phyloP scores from a whole-genome alignment of 1,139 yeast species.

The Saccharomycopsis hybrid region DNA sequence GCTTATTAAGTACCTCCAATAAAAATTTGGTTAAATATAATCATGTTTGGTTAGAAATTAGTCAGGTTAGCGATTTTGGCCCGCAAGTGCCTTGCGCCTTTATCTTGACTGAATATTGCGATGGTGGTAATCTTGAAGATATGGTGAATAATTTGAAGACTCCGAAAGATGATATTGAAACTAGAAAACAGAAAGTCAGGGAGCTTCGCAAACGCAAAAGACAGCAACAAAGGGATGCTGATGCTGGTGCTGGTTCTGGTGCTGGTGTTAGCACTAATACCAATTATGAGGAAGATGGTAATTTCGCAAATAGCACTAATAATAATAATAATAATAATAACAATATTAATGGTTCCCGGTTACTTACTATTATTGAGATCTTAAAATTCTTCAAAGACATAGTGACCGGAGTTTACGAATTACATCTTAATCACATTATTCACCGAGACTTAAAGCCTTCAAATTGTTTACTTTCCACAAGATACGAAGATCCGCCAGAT shows the following conservation, averaged over 20 bases:
- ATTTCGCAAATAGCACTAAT: too few species aligned
- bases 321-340: not conserved
- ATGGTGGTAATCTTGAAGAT: slow-evolving; percentile 80
- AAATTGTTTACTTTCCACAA: slow-evolving; percentile 58
- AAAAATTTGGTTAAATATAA: slow-evolving; percentile 74
- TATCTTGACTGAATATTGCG: slow-evolving; percentile 79
- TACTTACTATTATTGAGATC: slow-evolving; percentile 38
- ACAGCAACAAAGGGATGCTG: too few species aligned
- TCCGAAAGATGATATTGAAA: slow-evolving; percentile 23
- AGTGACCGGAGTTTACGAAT: slow-evolving; percentile 59
- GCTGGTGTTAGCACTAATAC: not conserved
- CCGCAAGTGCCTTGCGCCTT: slow-evolving; percentile 75
- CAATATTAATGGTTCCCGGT: not conserved
- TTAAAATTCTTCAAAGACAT: slow-evolving; percentile 62
- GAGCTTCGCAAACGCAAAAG: slow-evolving; percentile 3
- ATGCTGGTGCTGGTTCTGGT: too few species aligned
- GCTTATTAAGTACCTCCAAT: slow-evolving; percentile 39
- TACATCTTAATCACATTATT: slow-evolving; percentile 68
- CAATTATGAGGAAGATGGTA: not conserved
- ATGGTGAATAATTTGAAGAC: slow-evolving; percentile 37
- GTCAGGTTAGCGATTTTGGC: slow-evolving; percentile 49
- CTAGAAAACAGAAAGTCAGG: slow-evolving; percentile 4
- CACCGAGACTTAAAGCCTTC: slow-evolving; percentile 89
- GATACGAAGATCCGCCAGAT: slow-evolving; percentile 24
- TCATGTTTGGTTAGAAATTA: slow-evolving; percentile 87